Evolutionary conservation across 2,329 filamentous ascomycete genomes (phyloP).

Genomic region (Cladosporium austrohemisphaericum): DNA sequence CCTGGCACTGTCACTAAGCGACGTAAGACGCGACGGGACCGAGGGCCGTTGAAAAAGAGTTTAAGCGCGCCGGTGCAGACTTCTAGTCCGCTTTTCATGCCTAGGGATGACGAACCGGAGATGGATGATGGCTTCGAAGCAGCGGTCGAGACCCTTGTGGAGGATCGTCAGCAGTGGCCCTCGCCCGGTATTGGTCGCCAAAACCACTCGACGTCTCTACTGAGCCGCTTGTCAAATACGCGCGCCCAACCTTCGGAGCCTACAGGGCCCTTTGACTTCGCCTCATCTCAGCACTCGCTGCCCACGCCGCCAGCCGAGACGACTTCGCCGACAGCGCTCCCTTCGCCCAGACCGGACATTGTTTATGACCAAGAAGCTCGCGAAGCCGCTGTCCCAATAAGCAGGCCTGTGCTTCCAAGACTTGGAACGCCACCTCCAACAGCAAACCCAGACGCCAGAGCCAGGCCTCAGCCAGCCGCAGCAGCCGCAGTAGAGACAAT

Average conservation of each 20-base stretch:
- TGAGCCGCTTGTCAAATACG: not conserved
- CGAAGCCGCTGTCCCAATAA: not conserved
- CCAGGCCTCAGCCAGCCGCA: not conserved
- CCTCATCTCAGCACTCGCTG: not conserved
- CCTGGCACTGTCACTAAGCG: conserved; percentile 34
- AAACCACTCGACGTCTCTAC: conserved; percentile 14
- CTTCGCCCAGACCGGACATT: not conserved
- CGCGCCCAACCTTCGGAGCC: no score
- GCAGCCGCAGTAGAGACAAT: not conserved
- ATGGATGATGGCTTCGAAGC: conserved; percentile 11
- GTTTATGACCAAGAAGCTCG: not conserved
- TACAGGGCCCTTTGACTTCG: not conserved
- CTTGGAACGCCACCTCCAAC: not conserved
- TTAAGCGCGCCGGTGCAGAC: conserved; percentile 27
- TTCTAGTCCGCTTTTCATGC: conserved; percentile 5
- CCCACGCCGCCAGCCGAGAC: conserved; percentile 2
- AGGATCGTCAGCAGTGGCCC: conserved; percentile 3
- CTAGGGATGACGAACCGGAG: not conserved
- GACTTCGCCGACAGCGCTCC: not conserved
- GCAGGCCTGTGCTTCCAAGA: not conserved
- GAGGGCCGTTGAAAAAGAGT: conserved; percentile 27
- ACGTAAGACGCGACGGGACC: conserved; percentile 18
- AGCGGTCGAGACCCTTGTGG: conserved; percentile 13
- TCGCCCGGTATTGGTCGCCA: conserved; percentile 10
- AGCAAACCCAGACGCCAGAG: not conserved